phyloP scores from a whole-genome alignment of 441 rosid species.

The Biscutella laevigata region DNA sequence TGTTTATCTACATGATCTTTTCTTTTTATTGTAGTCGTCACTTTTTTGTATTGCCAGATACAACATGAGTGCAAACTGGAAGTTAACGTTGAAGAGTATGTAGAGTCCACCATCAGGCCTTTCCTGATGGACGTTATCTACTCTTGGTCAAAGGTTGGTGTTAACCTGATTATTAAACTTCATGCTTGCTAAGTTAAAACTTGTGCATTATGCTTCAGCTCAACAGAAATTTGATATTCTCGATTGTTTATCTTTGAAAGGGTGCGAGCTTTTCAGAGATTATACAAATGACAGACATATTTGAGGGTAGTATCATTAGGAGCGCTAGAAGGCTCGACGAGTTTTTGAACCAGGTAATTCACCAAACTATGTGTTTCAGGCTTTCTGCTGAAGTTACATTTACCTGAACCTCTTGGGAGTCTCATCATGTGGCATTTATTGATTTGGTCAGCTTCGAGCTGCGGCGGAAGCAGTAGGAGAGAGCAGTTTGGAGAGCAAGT shows the following conservation, averaged over 20 bases:
- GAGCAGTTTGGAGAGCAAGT: slow-evolving; percentile 57
- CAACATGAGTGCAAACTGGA: slow-evolving; percentile 97
- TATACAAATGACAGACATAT: slow-evolving; percentile 90
- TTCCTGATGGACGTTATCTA: slow-evolving; percentile 92
- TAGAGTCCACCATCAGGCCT: slow-evolving; percentile 91
- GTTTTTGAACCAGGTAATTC: slow-evolving; percentile 83
- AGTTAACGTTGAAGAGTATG: slow-evolving; percentile 77
- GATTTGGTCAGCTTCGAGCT: slow-evolving; percentile 48
- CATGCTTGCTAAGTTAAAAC: background rate
- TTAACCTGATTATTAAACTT: background rate
- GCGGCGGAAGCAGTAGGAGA: slow-evolving; percentile 97
- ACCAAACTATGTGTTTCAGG: background rate
- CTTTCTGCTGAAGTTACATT: slow-evolving; percentile 3
- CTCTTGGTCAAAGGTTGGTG: slow-evolving; percentile 88
- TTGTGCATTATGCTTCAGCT: slow-evolving; percentile 1
- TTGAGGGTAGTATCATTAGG: slow-evolving; percentile 90
- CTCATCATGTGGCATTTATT: slow-evolving; percentile 9
- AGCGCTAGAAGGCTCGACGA: slow-evolving; percentile 93
- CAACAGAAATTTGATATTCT: slow-evolving; percentile 10
- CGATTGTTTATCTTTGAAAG: slow-evolving; percentile 30
- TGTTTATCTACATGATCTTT: background rate
- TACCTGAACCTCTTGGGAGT: background rate
- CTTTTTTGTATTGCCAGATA: slow-evolving; percentile 41
- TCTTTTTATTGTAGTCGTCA: background rate
- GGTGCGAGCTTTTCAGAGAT: slow-evolving; percentile 88